Evolutionary conservation across 306 rosid genomes (phyloP).

Genomic region (Lathyrus oleraceus): DNA sequence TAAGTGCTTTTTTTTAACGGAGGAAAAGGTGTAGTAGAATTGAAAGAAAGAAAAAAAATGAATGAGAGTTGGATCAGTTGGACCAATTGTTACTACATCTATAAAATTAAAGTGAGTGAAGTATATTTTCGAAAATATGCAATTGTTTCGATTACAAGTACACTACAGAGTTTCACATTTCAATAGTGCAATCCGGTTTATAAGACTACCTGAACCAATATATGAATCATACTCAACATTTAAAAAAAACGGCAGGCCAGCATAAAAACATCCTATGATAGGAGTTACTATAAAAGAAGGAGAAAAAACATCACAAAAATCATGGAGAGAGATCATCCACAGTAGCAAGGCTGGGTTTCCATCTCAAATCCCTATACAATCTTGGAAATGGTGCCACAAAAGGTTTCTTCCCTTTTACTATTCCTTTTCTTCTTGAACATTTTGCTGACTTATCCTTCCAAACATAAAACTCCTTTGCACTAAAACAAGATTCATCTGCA

Average conservation of each 20-base stretch:
- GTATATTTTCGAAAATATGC: no score
- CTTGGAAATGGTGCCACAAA: constrained; percentile 66
- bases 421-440: constrained; percentile 39
- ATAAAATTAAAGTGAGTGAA: no score
- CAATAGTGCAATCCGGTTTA: no score
- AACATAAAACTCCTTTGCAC: constrained; percentile 46
- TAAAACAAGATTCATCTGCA: constrained; percentile 44
- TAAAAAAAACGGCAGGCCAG: constrained; percentile 1
- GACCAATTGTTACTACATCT: no score
- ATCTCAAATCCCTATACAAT: constrained; percentile 37
- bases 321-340: constrained; percentile 72
- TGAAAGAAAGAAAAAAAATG: no score
- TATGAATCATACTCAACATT: background rate
- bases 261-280: constrained; percentile 20
- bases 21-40: no score
- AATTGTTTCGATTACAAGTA: no score
- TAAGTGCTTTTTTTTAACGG: no score
- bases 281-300: background rate
- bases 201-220: background rate
- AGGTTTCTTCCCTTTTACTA: constrained; percentile 49
- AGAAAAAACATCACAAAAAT: constrained; percentile 17
- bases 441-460: constrained; percentile 33
- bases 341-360: constrained; percentile 72
- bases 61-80: no score
- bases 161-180: no score